Evolutionary conservation across 805 yeast genomes (phyloP), one percentile per base, ranked within the genome.

Genomic region (Wickerhamiella parazyma): DNA sequence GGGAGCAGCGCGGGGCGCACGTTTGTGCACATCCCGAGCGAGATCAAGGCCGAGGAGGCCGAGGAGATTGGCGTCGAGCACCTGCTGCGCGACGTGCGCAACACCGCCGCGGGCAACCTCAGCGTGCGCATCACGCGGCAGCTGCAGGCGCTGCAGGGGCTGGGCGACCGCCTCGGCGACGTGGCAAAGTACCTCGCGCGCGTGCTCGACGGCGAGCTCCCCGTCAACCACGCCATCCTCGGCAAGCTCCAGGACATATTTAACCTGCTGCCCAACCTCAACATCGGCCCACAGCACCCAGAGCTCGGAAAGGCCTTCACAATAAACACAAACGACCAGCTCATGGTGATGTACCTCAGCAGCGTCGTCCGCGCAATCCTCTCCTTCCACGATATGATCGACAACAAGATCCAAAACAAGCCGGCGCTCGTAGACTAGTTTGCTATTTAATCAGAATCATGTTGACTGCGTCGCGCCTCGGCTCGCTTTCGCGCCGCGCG

Each of bases 41-140:
- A 75, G 22, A 85, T 93, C 50, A 89, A 83, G 59, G 99, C 99
- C 3, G 98, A 91, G 59, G 99, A 91, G 60, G 98, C 98, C 8
- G 99, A 91, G 64, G 99, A 91, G 64, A 91, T 91, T 53, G 99
- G 98, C 49, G 99, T 91, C 11, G 99, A 91, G 62, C 99, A 91
- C 61, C 65, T 91, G 48, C 65, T 91, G 48, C 78, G 97, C 57
- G 98, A 91, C 57, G 85, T 86, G 19, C 76, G 96, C 56, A 96
- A 89, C 59, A 95, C 87, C 55, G 95, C 97, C 8, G 93, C 95
- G 11, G 98, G 98, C 8, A 80, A 80, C 38, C 71, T 91, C 47
- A 79, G 96, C 2, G 75, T 87, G 42, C 76, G 80, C 58, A 76
- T 91, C 44, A 86, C 97, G 12, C 80, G 82, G 58, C 95, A 86